These are phyloP conservation scores for Plasmodium blacklocki DNA, from an alignment of 169 alveolate species.

Conservation along the genomic window DNA sequence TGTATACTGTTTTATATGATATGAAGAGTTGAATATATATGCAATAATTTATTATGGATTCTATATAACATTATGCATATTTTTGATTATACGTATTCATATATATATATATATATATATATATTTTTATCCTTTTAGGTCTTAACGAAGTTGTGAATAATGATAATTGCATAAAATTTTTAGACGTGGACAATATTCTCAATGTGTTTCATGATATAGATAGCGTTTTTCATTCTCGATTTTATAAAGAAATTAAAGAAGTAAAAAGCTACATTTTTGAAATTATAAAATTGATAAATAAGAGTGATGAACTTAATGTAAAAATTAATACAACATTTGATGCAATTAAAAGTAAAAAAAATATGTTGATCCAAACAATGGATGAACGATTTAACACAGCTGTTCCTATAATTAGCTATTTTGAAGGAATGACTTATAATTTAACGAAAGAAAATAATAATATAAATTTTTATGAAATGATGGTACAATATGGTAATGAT, in stretches of 20 bases:
- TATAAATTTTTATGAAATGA: constrained; percentile 41
- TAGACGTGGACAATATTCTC: constrained; percentile 16
- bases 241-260: constrained; percentile 38
- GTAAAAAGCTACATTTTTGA: constrained; percentile 29
- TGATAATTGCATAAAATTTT: constrained; percentile 17
- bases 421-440: constrained; percentile 39
- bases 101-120: background rate
- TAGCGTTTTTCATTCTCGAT: constrained; percentile 10
- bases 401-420: constrained; percentile 29
- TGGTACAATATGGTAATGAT: constrained; percentile 61
- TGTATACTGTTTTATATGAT: background rate
- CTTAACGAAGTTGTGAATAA: constrained; percentile 28
- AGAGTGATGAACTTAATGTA: constrained; percentile 32
- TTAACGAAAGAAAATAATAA: constrained; percentile 34
- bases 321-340: constrained; percentile 22
- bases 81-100: background rate
- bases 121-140: constrained; percentile 1
- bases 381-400: constrained; percentile 13
- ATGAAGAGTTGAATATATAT: too few relatives aligned
- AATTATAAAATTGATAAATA: constrained; percentile 35
- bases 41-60: too few relatives aligned
- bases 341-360: constrained; percentile 33
- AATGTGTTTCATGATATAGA: constrained; percentile 6
- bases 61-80: background rate
- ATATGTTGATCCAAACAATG: constrained; percentile 6